Evolutionary conservation across 1,284 basidiomycete species (phyloP).

Genomic region (Inonotus obliquus): DNA sequence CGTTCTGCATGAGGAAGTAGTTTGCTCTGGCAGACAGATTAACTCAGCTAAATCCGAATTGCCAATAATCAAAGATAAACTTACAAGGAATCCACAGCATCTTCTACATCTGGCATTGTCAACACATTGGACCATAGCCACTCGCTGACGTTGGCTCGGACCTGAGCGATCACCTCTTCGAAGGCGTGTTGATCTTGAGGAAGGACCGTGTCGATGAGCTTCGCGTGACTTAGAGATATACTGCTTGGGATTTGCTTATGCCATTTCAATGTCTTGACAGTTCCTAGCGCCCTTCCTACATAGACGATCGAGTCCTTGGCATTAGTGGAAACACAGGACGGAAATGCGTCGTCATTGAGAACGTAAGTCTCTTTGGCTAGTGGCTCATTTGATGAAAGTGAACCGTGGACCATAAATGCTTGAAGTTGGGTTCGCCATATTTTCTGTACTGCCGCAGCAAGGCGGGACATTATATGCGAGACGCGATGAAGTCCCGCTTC

Average conservation of each 20-base stretch:
- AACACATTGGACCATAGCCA: slow-evolving; percentile 91
- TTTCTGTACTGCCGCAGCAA: slow-evolving; percentile 69
- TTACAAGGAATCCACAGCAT: slow-evolving; percentile 68
- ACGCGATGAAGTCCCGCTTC: slow-evolving; percentile 74
- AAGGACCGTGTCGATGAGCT: slow-evolving; percentile 56
- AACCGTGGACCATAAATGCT: slow-evolving; percentile 76
- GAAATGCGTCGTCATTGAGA: slow-evolving; percentile 62
- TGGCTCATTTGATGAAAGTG: slow-evolving; percentile 53
- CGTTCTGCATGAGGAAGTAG: slow-evolving; percentile 85
- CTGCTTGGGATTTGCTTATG: slow-evolving; percentile 67
- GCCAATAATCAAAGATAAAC: slow-evolving; percentile 25
- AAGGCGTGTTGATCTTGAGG: slow-evolving; percentile 76
- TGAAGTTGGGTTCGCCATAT: slow-evolving; percentile 77
- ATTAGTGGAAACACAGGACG: slow-evolving; percentile 64
- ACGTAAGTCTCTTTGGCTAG: slow-evolving; percentile 50
- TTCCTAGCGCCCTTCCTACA: slow-evolving; percentile 82
- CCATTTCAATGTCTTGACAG: slow-evolving; percentile 77
- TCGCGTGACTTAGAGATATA: slow-evolving; percentile 60
- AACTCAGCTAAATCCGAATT: slow-evolving; percentile 17
- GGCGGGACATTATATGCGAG: slow-evolving; percentile 59
- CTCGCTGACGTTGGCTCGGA: slow-evolving; percentile 73
- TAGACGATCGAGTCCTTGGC: slow-evolving; percentile 81
- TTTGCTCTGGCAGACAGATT: slow-evolving; percentile 48
- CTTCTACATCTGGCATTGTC: slow-evolving; percentile 76
- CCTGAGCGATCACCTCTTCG: slow-evolving; percentile 64